Evolutionary conservation across 768 basidiomycete genomes (phyloP), one percentile per base, ranked within the genome.

Genomic region (Candolleomyces aberdarensis): DNA sequence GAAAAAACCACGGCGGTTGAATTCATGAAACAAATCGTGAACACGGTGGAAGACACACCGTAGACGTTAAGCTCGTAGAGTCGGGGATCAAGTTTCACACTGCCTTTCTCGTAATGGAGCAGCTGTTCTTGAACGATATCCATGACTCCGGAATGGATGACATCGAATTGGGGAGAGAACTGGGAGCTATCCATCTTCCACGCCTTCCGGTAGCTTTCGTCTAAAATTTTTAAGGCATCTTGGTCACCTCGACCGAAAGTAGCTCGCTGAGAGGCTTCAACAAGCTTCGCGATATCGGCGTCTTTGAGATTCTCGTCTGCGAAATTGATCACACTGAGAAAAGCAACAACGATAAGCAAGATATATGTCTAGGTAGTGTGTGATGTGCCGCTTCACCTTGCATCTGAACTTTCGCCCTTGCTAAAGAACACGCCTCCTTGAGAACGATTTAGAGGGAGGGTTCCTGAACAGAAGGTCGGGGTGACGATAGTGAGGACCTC

Each of bases 11-110:
- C 10, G 31, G 48, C 14, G 36, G 39, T 29, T 40, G 26, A 19
- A 11, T 22, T 36, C 15, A 31, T 13, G 19, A 26, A 17, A 41
- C 1, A 26, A 26, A 26, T 26, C 26, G 26, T 26, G 26, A 26
- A 26, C 26, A 26, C 26, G 20, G 5, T 7, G 22, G 1, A 26
- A 26, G 26, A 26, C 64, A 1, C 43, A 78, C 76, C 74, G 54
- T 76, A 77, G 3, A 78, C 71, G 61, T 77, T 77, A 10, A 77
- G 62, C 52, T 77, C 76, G 59, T 77, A 75, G 46, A 58, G 57
- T 15, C 50, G 57, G 19, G 74, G 60, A 54, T 76, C 74, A 10
- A 71, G 64, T 4, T 63, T 58, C 29, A 74, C 61, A 20, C 17
- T 32, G 43, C 15, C 59, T 19, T 59, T 39, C 53, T 62, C 59